phyloP scores from a whole-genome alignment of 2,329 filamentous ascomycete genomes.

The Kalmusia sp. region DNA sequence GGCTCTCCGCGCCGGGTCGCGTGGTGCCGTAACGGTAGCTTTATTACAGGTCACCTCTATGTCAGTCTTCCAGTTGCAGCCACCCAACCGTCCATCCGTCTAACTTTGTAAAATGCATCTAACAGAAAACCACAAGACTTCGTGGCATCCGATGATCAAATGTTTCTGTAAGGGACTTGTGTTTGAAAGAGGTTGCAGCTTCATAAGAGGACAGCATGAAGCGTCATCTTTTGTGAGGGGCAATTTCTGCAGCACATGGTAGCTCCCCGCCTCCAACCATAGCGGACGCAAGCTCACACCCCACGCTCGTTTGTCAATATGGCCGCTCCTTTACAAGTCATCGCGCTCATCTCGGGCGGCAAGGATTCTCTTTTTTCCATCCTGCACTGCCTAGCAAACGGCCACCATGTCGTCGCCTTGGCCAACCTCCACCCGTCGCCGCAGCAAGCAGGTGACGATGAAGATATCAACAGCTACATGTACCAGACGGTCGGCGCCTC shows the following conservation, averaged over 20 bases:
- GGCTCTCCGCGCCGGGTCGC: too few species aligned
- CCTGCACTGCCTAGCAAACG: slow-evolving; percentile 86
- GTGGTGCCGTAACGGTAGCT: too few species aligned
- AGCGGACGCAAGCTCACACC: slow-evolving; percentile 2
- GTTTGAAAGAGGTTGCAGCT: too few species aligned
- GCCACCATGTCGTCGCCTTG: slow-evolving; percentile 83
- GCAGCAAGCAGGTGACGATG: slow-evolving; percentile 52
- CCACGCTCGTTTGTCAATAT: slow-evolving; percentile 22
- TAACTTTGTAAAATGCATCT: too few species aligned
- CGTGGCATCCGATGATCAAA: too few species aligned
- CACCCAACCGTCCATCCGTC: too few species aligned
- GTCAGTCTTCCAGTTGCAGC: too few species aligned
- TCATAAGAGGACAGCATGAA: too few species aligned
- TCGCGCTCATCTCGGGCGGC: slow-evolving; percentile 91
- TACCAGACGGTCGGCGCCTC: slow-evolving; percentile 96
- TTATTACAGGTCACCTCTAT: too few species aligned
- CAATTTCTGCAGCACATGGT: slow-evolving; percentile 7
- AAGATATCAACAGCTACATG: slow-evolving; percentile 97
- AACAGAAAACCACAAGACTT: too few species aligned
- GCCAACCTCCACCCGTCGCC: slow-evolving; percentile 83
- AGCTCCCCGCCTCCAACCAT: background rate
- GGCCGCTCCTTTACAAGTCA: slow-evolving; percentile 60
- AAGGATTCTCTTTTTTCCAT: slow-evolving; percentile 97
- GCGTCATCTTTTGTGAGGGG: too few species aligned
- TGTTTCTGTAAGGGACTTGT: too few species aligned